phyloP scores from a whole-genome alignment of 805 yeast species.

The Dipodascopsis tothii region DNA sequence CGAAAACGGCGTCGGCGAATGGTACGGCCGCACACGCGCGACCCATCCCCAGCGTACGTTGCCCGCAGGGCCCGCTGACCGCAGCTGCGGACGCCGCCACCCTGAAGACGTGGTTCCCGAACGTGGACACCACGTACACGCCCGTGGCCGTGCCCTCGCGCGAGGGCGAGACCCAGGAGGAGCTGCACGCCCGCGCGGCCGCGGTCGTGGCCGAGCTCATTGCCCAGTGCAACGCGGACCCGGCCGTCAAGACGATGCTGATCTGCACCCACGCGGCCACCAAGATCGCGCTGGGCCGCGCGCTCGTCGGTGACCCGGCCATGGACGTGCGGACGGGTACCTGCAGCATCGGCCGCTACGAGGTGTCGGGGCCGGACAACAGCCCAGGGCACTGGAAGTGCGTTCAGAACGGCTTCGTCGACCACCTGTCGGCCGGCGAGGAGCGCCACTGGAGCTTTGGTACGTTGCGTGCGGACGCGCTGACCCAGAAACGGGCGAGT shows the following conservation, averaged over 20 bases:
- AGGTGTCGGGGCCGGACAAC: constrained; percentile 22
- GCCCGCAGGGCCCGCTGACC: background rate
- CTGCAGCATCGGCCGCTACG: constrained; percentile 70
- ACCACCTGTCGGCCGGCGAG: constrained; percentile 67
- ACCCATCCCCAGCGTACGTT: constrained; percentile 51
- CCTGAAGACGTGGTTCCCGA: constrained; percentile 49
- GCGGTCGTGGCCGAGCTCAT: constrained; percentile 51
- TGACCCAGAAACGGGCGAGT: constrained; percentile 13
- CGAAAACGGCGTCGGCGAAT: constrained; percentile 86
- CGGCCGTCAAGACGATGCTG: constrained; percentile 54
- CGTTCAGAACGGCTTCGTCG: constrained; percentile 64
- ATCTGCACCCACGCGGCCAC: constrained; percentile 92
- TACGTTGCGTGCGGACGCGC: constrained; percentile 24
- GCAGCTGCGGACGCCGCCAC: constrained; percentile 44
- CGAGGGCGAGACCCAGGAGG: constrained; percentile 67
- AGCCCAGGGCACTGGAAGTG: constrained; percentile 47
- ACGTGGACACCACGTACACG: constrained; percentile 41
- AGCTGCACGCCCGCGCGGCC: constrained; percentile 56
- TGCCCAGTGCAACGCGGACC: constrained; percentile 49
- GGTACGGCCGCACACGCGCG: constrained; percentile 69
- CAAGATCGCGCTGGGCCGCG: constrained; percentile 79
- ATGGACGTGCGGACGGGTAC: constrained; percentile 68
- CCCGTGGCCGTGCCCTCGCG: constrained; percentile 53
- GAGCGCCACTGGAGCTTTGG: constrained; percentile 92
- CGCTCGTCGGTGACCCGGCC: constrained; percentile 47